Base-by-base conservation (phyloP, 1,139 yeast species). In the Nakaseomyces glabratus region DNA sequence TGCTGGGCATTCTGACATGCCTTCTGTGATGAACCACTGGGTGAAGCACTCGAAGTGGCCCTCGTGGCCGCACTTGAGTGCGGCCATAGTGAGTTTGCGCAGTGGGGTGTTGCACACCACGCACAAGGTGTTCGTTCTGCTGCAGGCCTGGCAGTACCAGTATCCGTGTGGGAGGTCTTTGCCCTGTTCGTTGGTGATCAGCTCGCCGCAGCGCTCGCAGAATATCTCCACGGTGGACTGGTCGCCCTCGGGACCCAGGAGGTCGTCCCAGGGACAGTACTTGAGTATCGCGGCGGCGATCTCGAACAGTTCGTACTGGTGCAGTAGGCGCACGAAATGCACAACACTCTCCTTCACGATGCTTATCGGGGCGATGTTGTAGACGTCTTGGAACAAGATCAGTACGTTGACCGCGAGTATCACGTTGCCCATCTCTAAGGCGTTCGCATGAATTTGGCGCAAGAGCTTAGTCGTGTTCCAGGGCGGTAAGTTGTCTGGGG, bases 131-230 rank as follows among this genome's bases (percentile, higher is more conserved):
- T 74, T 78, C 19, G 65, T 64, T 30, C 59, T 63, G 3, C 66
- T 62, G 55, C 96, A 88, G 28, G 66, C 67, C 35, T 76, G 85
- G 60, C 96, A 88, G 54, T 77, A 82, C 95, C 95, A 86, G 47
- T 69, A 78, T 0, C 93, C 94, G 30, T n/a, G 15, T 7, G n/a
- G 30, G 4, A 5, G 19, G 7, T 15, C 62, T 49, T 73, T 76
- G 11, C 77, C 65, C 8, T 57, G 55, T 44, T 82, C 93, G 52
- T 84, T 85, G 4, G 73, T 60, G 11, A 86, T 61, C 4, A 84
- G 65, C 34, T 71, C 66, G 24, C 68, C 65, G 56, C 96, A 88
- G 43, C 67, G 63, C 29, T 73, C 74, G 54, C 97, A 88, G 45
- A 71, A 75, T 16, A 77, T 66, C 42, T 82, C 68, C 20, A 82